Evolutionary conservation across 352 stramenopile genomes (phyloP).

Genomic region (Globisporangium okanoganense): DNA sequence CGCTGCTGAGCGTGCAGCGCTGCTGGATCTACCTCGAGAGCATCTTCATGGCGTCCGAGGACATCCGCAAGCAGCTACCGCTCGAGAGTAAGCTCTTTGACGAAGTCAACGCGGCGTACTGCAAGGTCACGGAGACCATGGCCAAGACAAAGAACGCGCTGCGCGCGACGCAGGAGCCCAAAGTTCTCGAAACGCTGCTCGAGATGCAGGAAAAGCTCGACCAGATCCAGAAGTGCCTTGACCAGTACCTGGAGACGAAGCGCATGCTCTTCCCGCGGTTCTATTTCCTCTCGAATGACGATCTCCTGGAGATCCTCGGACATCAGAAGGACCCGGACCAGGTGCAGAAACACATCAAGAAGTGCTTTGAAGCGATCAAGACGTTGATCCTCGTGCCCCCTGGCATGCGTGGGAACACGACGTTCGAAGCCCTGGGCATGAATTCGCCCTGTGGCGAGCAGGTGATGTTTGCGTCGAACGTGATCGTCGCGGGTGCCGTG

Average conservation of each 20-base stretch:
- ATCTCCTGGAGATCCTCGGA: conserved; percentile 82
- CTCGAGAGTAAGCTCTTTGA: conserved; percentile 84
- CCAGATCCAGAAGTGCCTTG: conserved; percentile 83
- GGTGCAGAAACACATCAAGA: conserved; percentile 90
- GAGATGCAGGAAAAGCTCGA: conserved; percentile 88
- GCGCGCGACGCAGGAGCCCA: conserved; percentile 52
- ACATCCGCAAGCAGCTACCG: conserved; percentile 93
- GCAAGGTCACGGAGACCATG: conserved; percentile 68
- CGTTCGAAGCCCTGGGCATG: conserved; percentile 87
- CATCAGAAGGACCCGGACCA: conserved; percentile 87
- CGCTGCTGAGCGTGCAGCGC: conserved; percentile 84
- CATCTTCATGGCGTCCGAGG: conserved; percentile 94
- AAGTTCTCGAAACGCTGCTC: conserved; percentile 57
- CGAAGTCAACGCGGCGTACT: conserved; percentile 82
- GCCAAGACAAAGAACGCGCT: conserved; percentile 77
- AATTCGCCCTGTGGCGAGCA: conserved; percentile 89
- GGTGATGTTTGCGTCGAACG: conserved; percentile 79
- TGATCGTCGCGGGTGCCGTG: conserved; percentile 87
- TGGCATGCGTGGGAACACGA: conserved; percentile 70
- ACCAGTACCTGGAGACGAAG: conserved; percentile 88
- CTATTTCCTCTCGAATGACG: conserved; percentile 89
- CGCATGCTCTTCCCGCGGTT: conserved; percentile 85
- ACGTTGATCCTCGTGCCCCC: conserved; percentile 63
- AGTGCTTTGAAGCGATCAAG: conserved; percentile 91
- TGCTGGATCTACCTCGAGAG: conserved; percentile 95